A percentile compares a stretch with the other conserved stretches of the same genome.
Evolutionary conservation across 257 asterid genomes (phyloP).

Genomic region (Rubia yunnanensis): DNA sequence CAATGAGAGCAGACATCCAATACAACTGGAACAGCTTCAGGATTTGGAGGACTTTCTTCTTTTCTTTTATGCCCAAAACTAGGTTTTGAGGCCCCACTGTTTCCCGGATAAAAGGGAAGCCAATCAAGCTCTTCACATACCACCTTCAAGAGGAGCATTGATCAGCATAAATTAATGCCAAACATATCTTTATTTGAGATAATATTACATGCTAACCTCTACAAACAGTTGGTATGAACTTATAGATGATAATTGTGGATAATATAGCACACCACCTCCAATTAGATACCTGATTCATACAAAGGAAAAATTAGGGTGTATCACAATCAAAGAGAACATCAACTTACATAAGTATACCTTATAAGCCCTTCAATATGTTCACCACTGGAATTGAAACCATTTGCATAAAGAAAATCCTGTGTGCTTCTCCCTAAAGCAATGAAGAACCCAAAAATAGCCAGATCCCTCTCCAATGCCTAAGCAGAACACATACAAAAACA

Average conservation of each 20-base stretch:
- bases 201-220: conserved; percentile 71
- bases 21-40: conserved; percentile 68
- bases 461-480: conserved; percentile 84
- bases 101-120: conserved; percentile 93
- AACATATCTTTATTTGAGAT: conserved; percentile 11
- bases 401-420: conserved; percentile 57
- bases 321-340: neutral
- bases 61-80: conserved; percentile 44
- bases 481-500: conserved; percentile 10
- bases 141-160: conserved; percentile 45
- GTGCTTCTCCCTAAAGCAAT: conserved; percentile 93
- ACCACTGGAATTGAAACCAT: conserved; percentile 55
- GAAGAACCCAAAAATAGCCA: conserved; percentile 95
- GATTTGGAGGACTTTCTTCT: conserved; percentile 52
- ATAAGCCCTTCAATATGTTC: conserved; percentile 73
- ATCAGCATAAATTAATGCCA: conserved; percentile 20
- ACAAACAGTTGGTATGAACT: conserved; percentile 99
- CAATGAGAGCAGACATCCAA: conserved; percentile 85
- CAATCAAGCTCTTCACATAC: conserved; percentile 98
- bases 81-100: conserved; percentile 35
- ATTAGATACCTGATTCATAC: conserved; percentile 62
- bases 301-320: neutral
- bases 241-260: conserved; percentile 94
- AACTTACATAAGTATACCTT: conserved; percentile 41
- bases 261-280: conserved; percentile 89